Percentiles rank a stretch among this genome's conserved stretches.
These are phyloP conservation scores for Clarireedia homoeocarpa DNA, from an alignment of 2,329 filamentous ascomycete species.

Conservation along the genomic window DNA sequence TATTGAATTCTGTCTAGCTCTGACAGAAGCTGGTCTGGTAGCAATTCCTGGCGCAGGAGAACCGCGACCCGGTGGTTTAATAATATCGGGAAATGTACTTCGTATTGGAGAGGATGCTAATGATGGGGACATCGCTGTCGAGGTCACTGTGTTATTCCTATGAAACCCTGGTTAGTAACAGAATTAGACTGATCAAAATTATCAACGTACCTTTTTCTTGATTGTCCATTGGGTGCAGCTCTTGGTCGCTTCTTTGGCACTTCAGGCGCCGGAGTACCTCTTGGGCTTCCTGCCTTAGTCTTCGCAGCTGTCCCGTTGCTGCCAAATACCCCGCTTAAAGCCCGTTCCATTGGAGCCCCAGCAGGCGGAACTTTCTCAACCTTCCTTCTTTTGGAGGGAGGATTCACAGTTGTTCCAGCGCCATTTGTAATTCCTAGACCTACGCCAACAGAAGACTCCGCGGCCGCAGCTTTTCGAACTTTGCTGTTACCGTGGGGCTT, in stretches of 20 bases:
- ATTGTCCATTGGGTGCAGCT: conserved; percentile 58
- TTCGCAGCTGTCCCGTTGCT: conserved; percentile 42
- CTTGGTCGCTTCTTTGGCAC: conserved; percentile 62
- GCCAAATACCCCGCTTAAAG: conserved; percentile 52
- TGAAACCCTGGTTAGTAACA: background rate
- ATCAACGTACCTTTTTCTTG: conserved; percentile 65
- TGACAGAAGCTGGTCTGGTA: conserved; percentile 58
- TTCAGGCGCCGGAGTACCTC: conserved; percentile 61
- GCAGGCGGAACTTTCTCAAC: conserved; percentile 58
- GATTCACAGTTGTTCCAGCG: conserved; percentile 40
- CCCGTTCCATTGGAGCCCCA: conserved; percentile 53
- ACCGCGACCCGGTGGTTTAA: conserved; percentile 39
- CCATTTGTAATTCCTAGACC: conserved; percentile 61
- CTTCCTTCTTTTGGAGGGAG: conserved; percentile 69
- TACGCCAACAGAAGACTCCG: conserved; percentile 41
- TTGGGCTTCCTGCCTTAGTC: conserved; percentile 54
- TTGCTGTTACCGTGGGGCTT: conserved; percentile 54
- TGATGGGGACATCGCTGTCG: conserved; percentile 56
- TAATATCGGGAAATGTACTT: conserved; percentile 56
- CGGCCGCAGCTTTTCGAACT: conserved; percentile 53
- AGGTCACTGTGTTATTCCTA: conserved; percentile 39
- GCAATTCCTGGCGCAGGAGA: conserved; percentile 53
- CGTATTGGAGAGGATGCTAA: conserved; percentile 70
- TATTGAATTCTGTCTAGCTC: conserved; percentile 68
- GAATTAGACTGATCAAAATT: background rate